Conservation (phyloP, 1,139 yeast species). For the Debaryomyces coudertii region DNA sequence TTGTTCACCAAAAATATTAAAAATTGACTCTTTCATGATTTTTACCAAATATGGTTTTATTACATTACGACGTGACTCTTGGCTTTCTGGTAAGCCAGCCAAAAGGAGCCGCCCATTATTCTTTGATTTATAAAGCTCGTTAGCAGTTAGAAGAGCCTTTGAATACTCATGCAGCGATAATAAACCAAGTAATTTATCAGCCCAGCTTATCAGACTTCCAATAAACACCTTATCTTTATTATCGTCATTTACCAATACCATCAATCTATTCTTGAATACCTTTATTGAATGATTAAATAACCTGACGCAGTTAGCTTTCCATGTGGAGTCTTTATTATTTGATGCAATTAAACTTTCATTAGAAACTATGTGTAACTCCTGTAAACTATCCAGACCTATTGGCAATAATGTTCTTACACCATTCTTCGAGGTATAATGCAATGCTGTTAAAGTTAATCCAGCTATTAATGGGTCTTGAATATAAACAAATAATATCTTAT, state of each 20-base stretch:
- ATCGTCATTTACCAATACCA: conserved; percentile 22
- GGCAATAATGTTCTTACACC: neutral
- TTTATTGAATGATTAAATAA: conserved; percentile 21
- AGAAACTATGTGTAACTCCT: neutral
- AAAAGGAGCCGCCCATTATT: conserved; percentile 51
- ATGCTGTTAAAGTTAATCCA: conserved; percentile 2
- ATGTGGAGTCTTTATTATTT: neutral
- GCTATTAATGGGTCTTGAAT: conserved; percentile 9
- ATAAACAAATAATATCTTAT: conserved; percentile 49
- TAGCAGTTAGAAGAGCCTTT: conserved; percentile 58
- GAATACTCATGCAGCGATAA: conserved; percentile 54
- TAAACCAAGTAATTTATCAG: conserved; percentile 57
- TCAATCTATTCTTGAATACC: conserved; percentile 30
- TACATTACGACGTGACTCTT: conserved; percentile 45
- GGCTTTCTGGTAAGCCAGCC: conserved; percentile 57
- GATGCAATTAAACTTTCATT: neutral
- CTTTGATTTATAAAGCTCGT: conserved; percentile 49
- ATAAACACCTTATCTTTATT: conserved; percentile 38
- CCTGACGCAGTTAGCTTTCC: neutral
- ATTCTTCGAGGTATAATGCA: conserved; percentile 7
- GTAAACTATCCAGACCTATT: conserved; percentile 9
- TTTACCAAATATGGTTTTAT: conserved; percentile 60
- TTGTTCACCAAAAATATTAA: conserved; percentile 36
- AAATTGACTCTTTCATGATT: conserved; percentile 56
- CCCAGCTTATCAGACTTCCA: conserved; percentile 74